These are phyloP conservation scores for Bruguiera hainesii DNA, from an alignment of 441 rosid genomes.

Conservation along the genomic window DNA sequence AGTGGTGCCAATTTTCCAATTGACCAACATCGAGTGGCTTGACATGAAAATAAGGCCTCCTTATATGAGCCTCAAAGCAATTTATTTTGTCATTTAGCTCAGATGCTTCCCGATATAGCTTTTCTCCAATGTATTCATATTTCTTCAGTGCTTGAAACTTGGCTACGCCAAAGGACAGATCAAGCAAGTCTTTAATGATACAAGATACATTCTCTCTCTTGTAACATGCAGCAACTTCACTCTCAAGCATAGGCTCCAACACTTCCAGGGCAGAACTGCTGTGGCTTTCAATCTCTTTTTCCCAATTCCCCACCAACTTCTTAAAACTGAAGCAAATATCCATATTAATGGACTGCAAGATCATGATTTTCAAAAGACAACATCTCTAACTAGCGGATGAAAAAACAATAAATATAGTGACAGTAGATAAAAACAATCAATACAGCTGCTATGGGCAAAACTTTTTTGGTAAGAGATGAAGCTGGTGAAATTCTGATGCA, in stretches of 20 bases:
- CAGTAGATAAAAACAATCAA: too few species aligned
- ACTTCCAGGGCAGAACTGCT: slow-evolving; percentile 28
- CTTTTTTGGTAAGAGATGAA: too few species aligned
- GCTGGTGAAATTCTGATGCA: too few species aligned
- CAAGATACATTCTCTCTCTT: slow-evolving; percentile 45
- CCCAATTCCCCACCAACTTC: slow-evolving; percentile 60
- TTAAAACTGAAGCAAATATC: slow-evolving; percentile 53
- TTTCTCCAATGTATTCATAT: slow-evolving; percentile 59
- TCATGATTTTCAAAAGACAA: slow-evolving; percentile 5
- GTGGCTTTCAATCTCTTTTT: slow-evolving; percentile 47
- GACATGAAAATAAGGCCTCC: slow-evolving; percentile 77
- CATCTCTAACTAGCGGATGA: background rate
- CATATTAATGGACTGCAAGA: slow-evolving; percentile 11
- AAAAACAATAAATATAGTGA: too few species aligned
- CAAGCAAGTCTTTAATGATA: slow-evolving; percentile 53
- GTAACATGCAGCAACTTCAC: slow-evolving; percentile 36
- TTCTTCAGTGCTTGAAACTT: slow-evolving; percentile 54
- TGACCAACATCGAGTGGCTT: slow-evolving; percentile 58
- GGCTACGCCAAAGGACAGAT: slow-evolving; percentile 49
- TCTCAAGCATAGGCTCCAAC: slow-evolving; percentile 38
- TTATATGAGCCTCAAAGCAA: slow-evolving; percentile 58
- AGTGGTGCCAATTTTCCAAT: slow-evolving; percentile 65
- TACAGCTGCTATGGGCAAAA: too few species aligned
- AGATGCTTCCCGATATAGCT: slow-evolving; percentile 45
- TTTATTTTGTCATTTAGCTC: slow-evolving; percentile 48